A percentile compares a stretch with the other conserved stretches of the same genome.
Evolutionary conservation across 164 flowering plant species (phyloP).

Genomic region (Protea cynaroides): DNA sequence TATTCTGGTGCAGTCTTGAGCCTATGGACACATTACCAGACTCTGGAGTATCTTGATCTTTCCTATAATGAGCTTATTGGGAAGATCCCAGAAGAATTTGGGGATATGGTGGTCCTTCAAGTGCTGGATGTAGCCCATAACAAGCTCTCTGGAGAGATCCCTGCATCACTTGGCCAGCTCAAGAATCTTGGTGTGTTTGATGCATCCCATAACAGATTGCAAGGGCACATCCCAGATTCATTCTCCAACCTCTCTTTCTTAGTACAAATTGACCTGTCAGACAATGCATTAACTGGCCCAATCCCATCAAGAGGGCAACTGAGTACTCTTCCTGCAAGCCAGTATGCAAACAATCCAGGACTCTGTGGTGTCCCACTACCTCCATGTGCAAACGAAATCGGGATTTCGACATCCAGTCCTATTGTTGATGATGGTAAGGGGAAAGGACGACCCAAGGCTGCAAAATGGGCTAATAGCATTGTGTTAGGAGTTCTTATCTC

Average conservation of each 20-base stretch:
- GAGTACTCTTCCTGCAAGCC: slow-evolving; percentile 78
- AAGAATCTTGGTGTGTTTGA: slow-evolving; percentile 80
- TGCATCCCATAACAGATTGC: slow-evolving; percentile 76
- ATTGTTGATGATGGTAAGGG: slow-evolving; percentile 8
- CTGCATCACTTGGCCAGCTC: slow-evolving; percentile 55
- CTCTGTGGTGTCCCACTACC: slow-evolving; percentile 92
- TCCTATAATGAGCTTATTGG: slow-evolving; percentile 78
- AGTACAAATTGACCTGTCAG: slow-evolving; percentile 81
- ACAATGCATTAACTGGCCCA: slow-evolving; percentile 69
- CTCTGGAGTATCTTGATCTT: slow-evolving; percentile 81
- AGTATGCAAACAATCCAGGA: slow-evolving; percentile 77
- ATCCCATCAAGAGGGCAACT: slow-evolving; percentile 83
- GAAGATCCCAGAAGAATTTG: slow-evolving; percentile 71
- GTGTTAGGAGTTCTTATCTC: slow-evolving; percentile 67
- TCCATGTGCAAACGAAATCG: slow-evolving; percentile 35
- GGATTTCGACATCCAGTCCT: slow-evolving; percentile 14
- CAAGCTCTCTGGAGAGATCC: slow-evolving; percentile 79
- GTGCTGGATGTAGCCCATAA: slow-evolving; percentile 72
- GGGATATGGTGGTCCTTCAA: slow-evolving; percentile 69
- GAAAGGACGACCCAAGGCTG: slow-evolving; percentile 20
- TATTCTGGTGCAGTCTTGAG: slow-evolving; percentile 82
- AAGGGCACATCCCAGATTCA: slow-evolving; percentile 81
- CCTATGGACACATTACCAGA: slow-evolving; percentile 63
- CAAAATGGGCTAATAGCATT: slow-evolving; percentile 72
- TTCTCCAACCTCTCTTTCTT: slow-evolving; percentile 71